These are phyloP conservation scores for Psilocybe subaeruginosa DNA, from an alignment of 768 basidiomycete genomes.

Conservation along the genomic window DNA sequence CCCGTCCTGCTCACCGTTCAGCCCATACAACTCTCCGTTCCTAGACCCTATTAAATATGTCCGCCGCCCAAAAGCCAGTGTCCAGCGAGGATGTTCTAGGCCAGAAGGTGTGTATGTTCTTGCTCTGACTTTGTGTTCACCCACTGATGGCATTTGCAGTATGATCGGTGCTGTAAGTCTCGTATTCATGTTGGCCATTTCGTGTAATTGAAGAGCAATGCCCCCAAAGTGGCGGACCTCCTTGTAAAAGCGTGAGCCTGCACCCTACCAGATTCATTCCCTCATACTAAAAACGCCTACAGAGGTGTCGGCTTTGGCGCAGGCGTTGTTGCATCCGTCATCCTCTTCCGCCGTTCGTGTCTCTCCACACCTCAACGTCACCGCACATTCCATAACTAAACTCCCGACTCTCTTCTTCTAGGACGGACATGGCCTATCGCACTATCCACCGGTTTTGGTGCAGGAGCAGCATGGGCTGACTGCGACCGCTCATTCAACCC, in stretches of 20 bases:
- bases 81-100: constrained; percentile 91
- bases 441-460: constrained; percentile 84
- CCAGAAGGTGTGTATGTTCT: constrained; percentile 69
- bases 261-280: background rate
- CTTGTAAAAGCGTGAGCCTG: constrained; percentile 81
- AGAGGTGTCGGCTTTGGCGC: constrained; percentile 90
- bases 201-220: constrained; percentile 4
- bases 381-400: background rate
- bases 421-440: constrained; percentile 94
- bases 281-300: constrained; percentile 12
- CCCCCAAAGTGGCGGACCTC: constrained; percentile 33
- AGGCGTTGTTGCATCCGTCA: constrained; percentile 87
- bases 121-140: background rate
- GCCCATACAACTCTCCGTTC: constrained; percentile 9
- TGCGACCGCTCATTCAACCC: constrained; percentile 95
- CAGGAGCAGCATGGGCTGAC: constrained; percentile 87
- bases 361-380: constrained; percentile 3
- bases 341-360: constrained; percentile 87
- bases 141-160: constrained; percentile 45
- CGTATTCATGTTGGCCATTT: constrained; percentile 8
- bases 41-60: constrained; percentile 33
- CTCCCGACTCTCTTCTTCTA: constrained; percentile 31
- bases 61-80: constrained; percentile 62
- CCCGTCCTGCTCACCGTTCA: constrained; percentile 27
- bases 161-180: constrained; percentile 83